A percentile compares a stretch with the other conserved stretches of the same genome.
phyloP scores from a whole-genome alignment of 208 protist genomes.

The Leishmania aethiopica region DNA sequence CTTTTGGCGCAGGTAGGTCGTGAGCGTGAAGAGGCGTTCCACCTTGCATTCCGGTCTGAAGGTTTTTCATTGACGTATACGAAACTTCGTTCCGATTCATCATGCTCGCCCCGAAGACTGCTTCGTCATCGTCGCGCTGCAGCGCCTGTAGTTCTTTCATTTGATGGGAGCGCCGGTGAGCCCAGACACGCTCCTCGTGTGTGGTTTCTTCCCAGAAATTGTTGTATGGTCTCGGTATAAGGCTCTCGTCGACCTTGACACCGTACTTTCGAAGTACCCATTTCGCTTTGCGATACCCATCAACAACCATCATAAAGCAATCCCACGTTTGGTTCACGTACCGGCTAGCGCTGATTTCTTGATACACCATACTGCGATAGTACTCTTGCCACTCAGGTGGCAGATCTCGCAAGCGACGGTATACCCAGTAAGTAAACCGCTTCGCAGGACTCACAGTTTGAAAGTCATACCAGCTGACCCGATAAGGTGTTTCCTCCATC shows the following conservation, averaged over 20 bases:
- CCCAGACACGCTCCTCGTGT: slow-evolving; percentile 89
- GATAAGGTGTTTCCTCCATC: slow-evolving; percentile 55
- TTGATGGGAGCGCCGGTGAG: slow-evolving; percentile 83
- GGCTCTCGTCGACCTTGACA: slow-evolving; percentile 67
- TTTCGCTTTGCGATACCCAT: slow-evolving; percentile 86
- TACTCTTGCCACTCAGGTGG: slow-evolving; percentile 86
- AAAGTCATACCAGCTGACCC: slow-evolving; percentile 81
- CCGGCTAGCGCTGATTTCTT: slow-evolving; percentile 72
- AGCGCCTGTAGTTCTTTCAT: slow-evolving; percentile 89
- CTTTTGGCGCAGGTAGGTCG: slow-evolving; percentile 76
- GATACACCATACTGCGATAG: slow-evolving; percentile 86
- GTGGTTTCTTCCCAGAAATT: slow-evolving; percentile 93
- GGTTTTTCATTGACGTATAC: slow-evolving; percentile 64
- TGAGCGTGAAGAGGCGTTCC: slow-evolving; percentile 83
- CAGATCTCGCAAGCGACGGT: slow-evolving; percentile 71
- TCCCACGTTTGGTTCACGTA: slow-evolving; percentile 91
- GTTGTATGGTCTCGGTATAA: slow-evolving; percentile 88
- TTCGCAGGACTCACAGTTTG: slow-evolving; percentile 71
- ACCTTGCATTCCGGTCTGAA: slow-evolving; percentile 82
- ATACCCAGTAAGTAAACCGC: slow-evolving; percentile 86
- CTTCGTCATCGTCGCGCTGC: slow-evolving; percentile 79
- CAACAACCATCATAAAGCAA: slow-evolving; percentile 92
- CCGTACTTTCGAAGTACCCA: slow-evolving; percentile 88
- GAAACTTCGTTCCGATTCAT: slow-evolving; percentile 79
- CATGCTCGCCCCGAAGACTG: slow-evolving; percentile 74